These are phyloP conservation scores for Aspergillus aculeatus DNA, from an alignment of 2,329 filamentous ascomycete species.

Conservation along the genomic window DNA sequence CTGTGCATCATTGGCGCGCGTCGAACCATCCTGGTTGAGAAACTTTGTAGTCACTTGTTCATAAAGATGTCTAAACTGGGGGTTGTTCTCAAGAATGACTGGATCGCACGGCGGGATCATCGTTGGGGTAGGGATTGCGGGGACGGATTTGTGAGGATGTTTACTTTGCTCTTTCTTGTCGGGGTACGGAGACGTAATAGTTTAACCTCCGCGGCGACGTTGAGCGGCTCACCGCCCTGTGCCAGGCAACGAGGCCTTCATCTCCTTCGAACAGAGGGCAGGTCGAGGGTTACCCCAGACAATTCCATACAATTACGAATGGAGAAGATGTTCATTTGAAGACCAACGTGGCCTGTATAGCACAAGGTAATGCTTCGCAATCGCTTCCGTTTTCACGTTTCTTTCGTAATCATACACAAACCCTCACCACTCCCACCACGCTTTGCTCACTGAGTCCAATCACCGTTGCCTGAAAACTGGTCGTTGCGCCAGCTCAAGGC, in stretches of 20 bases:
- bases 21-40: conserved; percentile 44
- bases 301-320: neutral
- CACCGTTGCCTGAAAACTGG: neutral
- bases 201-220: neutral
- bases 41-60: conserved; percentile 38
- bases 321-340: neutral
- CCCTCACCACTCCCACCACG: conserved; percentile 15
- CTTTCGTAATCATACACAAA: conserved; percentile 41
- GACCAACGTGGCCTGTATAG: neutral
- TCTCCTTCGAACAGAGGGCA: too few species aligned
- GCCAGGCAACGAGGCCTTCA: neutral
- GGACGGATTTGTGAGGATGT: neutral
- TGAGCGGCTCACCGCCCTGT: neutral
- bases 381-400: conserved; percentile 37
- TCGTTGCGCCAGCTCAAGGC: neutral
- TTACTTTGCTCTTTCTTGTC: neutral
- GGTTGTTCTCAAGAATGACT: conserved; percentile 40
- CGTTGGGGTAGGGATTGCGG: neutral
- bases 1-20: conserved; percentile 30
- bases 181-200: neutral
- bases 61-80: conserved; percentile 44
- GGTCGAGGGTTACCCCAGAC: neutral
- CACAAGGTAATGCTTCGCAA: conserved; percentile 9
- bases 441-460: neutral
- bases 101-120: conserved; percentile 47